A percentile compares a stretch with the other conserved stretches of the same genome.
These are phyloP conservation scores for Tilletia walkeri DNA, from an alignment of 1,284 basidiomycete genomes.

Conservation along the genomic window DNA sequence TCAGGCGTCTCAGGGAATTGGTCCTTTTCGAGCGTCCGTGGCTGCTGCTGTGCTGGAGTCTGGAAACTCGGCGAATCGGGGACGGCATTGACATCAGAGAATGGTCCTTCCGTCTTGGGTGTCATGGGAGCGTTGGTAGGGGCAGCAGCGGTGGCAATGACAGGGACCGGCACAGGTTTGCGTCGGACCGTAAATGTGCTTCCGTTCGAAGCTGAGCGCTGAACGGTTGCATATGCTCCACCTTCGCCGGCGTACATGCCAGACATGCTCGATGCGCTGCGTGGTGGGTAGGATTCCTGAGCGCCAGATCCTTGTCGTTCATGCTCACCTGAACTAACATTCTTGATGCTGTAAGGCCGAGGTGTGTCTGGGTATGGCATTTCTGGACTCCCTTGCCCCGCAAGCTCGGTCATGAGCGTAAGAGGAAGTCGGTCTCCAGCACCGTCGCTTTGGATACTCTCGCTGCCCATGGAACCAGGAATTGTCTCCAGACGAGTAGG, in stretches of 20 bases:
- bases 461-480: background rate
- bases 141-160: background rate
- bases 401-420: background rate
- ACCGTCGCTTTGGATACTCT: background rate
- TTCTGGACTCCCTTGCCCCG: background rate
- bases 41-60: background rate
- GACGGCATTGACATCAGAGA: background rate
- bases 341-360: background rate
- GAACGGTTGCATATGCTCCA: background rate
- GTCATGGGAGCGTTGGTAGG: background rate
- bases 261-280: conserved; percentile 16
- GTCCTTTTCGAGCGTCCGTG: background rate
- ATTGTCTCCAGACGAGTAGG: background rate
- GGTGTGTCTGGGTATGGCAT: conserved; percentile 17
- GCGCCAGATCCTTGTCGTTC: background rate
- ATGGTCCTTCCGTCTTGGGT: background rate
- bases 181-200: conserved; percentile 1
- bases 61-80: background rate
- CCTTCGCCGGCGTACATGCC: conserved; percentile 2
- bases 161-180: conserved; percentile 8
- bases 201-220: conserved; percentile 12
- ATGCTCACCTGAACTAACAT: background rate
- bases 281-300: background rate
- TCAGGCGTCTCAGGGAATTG: conserved; percentile 1
- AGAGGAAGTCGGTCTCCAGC: too few relatives aligned